Base-by-base conservation (phyloP, 192 early-diverging fungal genomes). In the Coemansia sp. region DNA sequence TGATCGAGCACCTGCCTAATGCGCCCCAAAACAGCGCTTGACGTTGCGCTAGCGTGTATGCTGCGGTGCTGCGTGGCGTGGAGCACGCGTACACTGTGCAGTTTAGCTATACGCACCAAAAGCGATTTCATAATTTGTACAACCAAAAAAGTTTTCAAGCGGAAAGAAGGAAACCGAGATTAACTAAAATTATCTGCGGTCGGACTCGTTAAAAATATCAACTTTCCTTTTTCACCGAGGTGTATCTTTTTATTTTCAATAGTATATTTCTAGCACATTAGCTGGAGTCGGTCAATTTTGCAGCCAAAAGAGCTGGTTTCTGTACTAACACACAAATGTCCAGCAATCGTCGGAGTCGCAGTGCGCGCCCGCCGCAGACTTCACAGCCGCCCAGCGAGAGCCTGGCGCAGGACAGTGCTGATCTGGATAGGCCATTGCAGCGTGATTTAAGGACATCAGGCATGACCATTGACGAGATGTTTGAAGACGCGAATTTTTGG, bases 1-100 rank as follows among this genome's bases (percentile, higher is more conserved):
- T 71, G 61, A n/a, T 49, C 60, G 41, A 75, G 68, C 26, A 57
- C 62, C 26, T 63, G 64, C 9, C 54, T 65, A 24, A 75, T 55
- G 43, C 61, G 62, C 41, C 54, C 26, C 48, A 75, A 56, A 8
- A 65, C 45, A 0, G 54, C 48, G 22, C 14, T 37, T n/a, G 29
- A 8, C n/a, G 60, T n/a, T 0, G 66, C 47, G 14, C 54, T 69
- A 54, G 27, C 32, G 39, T 63, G 61, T 18, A 63, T 24, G 18
- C 13, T 9, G 37, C 61, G 13, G 20, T 37, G 4, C 60, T 20
- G 26, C 22, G 45, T 22, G n/a, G 9, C 41, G 37, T 12, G n/a
- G 12, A 43, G 41, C 41, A 43, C 41, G 41, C 41, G 41, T 43
- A 43, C 10, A n/a, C 41, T 43, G 16, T 43, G 41, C 16, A 3